Percentiles rank a stretch among this genome's conserved stretches.
Evolutionary conservation across 257 asterid species (phyloP).

Genomic region (Capsicum baccatum): DNA sequence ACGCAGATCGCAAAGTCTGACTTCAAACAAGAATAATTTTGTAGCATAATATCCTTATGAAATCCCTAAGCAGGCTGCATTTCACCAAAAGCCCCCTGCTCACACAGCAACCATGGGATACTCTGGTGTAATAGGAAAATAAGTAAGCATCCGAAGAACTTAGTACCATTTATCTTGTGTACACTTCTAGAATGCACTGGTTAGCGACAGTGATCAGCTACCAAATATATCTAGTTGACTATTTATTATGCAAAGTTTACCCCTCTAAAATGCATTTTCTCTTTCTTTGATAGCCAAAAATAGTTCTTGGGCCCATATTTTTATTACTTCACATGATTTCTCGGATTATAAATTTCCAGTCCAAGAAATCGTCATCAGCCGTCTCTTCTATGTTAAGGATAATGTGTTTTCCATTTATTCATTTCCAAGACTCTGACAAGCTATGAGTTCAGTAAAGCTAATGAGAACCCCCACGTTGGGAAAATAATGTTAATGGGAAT

Average conservation of each 20-base stretch:
- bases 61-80: slow-evolving; percentile 8
- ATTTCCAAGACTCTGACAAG: background rate
- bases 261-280: slow-evolving; percentile 6
- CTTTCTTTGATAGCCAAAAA: slow-evolving; percentile 21
- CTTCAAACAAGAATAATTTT: background rate
- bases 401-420: slow-evolving; percentile 12
- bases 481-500: background rate
- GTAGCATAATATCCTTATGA: background rate
- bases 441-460: slow-evolving; percentile 7
- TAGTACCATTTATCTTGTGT: slow-evolving; percentile 2
- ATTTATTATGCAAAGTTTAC: slow-evolving; percentile 1
- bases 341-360: slow-evolving; percentile 12
- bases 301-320: slow-evolving; percentile 19
- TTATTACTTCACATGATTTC: slow-evolving; percentile 10
- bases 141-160: background rate
- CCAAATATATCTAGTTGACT: slow-evolving; percentile 14
- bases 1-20: background rate
- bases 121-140: slow-evolving; percentile 20
- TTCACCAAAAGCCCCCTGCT: slow-evolving; percentile 19
- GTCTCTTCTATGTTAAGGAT: slow-evolving; percentile 13
- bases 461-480: background rate
- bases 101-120: slow-evolving; percentile 18
- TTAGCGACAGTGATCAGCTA: background rate
- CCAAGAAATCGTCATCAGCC: background rate
- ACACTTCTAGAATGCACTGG: background rate